Conservation (phyloP, 2,329 filamentous ascomycete species). For the Fusarium nodosum region DNA sequence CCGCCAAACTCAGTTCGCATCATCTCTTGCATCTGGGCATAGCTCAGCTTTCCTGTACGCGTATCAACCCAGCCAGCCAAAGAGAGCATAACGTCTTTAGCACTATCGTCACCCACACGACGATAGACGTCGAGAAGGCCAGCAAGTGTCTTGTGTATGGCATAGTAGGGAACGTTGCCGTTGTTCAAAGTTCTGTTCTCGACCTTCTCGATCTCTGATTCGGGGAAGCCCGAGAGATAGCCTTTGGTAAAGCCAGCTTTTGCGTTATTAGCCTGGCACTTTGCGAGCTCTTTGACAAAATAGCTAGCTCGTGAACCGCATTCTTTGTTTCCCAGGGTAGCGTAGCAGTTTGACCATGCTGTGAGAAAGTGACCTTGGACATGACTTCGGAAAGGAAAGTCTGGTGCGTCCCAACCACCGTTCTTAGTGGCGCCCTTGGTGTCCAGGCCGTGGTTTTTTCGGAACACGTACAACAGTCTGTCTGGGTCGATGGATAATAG, state of each 20-base stretch:
- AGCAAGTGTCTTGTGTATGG: conserved; percentile 67
- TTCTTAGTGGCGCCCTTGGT: conserved; percentile 62
- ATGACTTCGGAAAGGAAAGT: conserved; percentile 67
- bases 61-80: conserved; percentile 64
- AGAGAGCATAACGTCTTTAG: conserved; percentile 59
- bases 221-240: conserved; percentile 66
- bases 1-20: conserved; percentile 66
- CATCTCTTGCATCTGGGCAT: conserved; percentile 62
- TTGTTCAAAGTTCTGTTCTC: conserved; percentile 60
- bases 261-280: conserved; percentile 65
- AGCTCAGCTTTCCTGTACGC: conserved; percentile 59
- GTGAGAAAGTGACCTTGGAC: conserved; percentile 65
- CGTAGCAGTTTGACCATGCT: conserved; percentile 65
- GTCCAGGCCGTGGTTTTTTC: conserved; percentile 34
- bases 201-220: conserved; percentile 62
- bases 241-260: conserved; percentile 60
- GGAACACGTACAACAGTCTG: conserved; percentile 34
- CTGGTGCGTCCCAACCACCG: conserved; percentile 67
- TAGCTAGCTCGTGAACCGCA: conserved; percentile 62
- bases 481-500: conserved; percentile 29
- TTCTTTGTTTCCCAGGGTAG: conserved; percentile 57
- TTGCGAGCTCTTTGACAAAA: conserved; percentile 62
- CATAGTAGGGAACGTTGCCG: conserved; percentile 68
- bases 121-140: conserved; percentile 66
- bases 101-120: conserved; percentile 58